Base-by-base conservation (phyloP, 805 yeast species). In the Yamadazyma sp. region DNA sequence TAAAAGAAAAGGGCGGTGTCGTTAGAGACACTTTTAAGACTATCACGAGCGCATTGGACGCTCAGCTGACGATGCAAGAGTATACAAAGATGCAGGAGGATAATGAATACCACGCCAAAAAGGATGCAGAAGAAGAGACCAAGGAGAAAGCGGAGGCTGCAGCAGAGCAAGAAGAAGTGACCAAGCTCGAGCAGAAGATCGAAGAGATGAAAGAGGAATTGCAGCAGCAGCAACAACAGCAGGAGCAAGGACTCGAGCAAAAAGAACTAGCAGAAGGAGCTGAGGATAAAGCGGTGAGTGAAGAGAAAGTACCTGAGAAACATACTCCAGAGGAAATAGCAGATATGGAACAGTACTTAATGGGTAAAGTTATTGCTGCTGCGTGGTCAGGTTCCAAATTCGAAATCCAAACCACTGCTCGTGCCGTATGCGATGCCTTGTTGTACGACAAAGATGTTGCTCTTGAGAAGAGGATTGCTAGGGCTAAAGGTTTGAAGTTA, bases 361-460 rank as follows among this genome's bases (percentile, higher is more conserved):
- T 84, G 71, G 93, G 91, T 14, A 85, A 84, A 57, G 85, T 84
- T 13, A 62, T 85, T 23, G 82, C 85, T 6, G 91, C 90, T 2
- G 93, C 93, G 6, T 85, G 95, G 95, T 78, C 79, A 9, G 88
- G 91, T 0, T 80, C 90, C 9, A 82, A 76, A 52, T 84, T 79
- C 54, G 95, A 85, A 57, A 84, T 85, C 37, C 84, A 80, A 55
- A 71, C 82, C 10, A 83, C 88, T 0, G 69, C 83, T 37, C 75
- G 86, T 47, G 77, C 71, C 9, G 93, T 84, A 9, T 84, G 91
- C 61, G 83, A 82, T 49, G 65, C 62, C 28, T 71, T 84, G 2
- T 60, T 85, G 31, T 71, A 76, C 36, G 91, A 85, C 48, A 67
- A 75, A 37, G 64, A 66, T 0, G 78, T 72, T 5, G 58, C 73